Base-by-base conservation (phyloP, 345 rosid genomes). In the Eucalyptus viminalis region DNA sequence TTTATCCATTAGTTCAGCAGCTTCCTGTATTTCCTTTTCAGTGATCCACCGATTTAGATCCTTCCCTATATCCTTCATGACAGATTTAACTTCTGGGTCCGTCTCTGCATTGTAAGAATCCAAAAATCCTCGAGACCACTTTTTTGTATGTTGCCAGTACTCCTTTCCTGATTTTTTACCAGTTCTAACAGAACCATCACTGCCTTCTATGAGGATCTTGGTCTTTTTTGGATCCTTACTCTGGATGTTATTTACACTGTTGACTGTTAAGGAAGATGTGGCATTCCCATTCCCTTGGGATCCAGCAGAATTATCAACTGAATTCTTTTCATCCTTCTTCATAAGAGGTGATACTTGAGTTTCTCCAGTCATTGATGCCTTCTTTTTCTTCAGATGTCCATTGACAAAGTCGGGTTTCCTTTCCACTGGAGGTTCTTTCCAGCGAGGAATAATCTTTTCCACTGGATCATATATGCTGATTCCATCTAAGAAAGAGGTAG, bases 1-100 rank as follows among this genome's bases (percentile, higher is more conserved):
- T 89, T 93, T 95, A 72, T 76, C 91, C 96, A 95, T 95, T 88
- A 96, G 90, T 87, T 95, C 97, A 90, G 96, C 95, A 60, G 98
- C 96, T 88, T 97, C 98, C 92, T 95, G 89, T 91, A 97, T 93
- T 94, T 97, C 98, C 87, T 96, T 94, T 90, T 97, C 98, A 76
- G 98, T 97, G 80, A 97, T 95, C 99, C 99, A 97, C 89, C 98
- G 90, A 90, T 97, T 97, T 89, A 97, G 93, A 91, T 95, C 99
- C 91, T 96, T 97, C 43, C 99, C 99, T 45, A 97, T 94, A 91
- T 95, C 97, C 93, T 92, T 95, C 98, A 96, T 96, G 76, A 80
- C 86, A 69, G 97, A 94, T 94, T 97, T 97, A 88, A 94, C 92
- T 90, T 97, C 98, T 87, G 97, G 97, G 90, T 97, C 97, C 86